phyloP scores from a whole-genome alignment of 768 basidiomycete genomes.

The Gyrodon lividus region DNA sequence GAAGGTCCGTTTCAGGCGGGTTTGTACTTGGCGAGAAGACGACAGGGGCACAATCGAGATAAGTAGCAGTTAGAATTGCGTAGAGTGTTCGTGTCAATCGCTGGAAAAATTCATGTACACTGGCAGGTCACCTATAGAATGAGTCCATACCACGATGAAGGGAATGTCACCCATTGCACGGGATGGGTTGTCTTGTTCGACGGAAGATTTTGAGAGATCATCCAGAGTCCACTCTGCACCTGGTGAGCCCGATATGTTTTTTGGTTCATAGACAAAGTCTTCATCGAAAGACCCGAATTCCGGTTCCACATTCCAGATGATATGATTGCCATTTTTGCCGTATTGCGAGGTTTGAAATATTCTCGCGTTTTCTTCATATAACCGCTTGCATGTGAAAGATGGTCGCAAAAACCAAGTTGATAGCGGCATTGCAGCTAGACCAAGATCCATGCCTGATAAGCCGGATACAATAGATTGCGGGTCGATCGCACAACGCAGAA shows the following conservation, averaged over 20 bases:
- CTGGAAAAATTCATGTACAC: constrained; percentile 36
- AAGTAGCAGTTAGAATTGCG: constrained; percentile 75
- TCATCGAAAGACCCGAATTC: constrained; percentile 26
- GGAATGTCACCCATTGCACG: constrained; percentile 15
- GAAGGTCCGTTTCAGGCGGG: constrained; percentile 59
- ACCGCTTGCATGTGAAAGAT: constrained; percentile 52
- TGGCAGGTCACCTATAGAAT: constrained; percentile 16
- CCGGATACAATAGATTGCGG: constrained; percentile 14
- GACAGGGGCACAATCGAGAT: constrained; percentile 82
- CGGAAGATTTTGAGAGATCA: constrained; percentile 29
- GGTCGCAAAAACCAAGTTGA: constrained; percentile 65
- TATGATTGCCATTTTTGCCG: constrained; percentile 16
- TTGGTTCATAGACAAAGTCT: constrained; percentile 30
- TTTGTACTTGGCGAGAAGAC: constrained; percentile 71
- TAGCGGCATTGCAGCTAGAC: constrained; percentile 23
- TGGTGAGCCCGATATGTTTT: constrained; percentile 11
- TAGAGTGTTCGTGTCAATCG: constrained; percentile 74
- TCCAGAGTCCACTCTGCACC: constrained; percentile 33
- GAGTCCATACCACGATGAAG: constrained; percentile 26
- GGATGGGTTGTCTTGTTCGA: constrained; percentile 15
- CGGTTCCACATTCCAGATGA: constrained; percentile 27
- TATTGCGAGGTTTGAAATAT: constrained; percentile 35
- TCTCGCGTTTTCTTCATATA: constrained; percentile 54
- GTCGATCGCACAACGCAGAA: constrained; percentile 52
- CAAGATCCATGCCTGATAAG: constrained; percentile 12